Conservation (phyloP, 177 flowering plant species). For the Vitis hybrid region DNA sequence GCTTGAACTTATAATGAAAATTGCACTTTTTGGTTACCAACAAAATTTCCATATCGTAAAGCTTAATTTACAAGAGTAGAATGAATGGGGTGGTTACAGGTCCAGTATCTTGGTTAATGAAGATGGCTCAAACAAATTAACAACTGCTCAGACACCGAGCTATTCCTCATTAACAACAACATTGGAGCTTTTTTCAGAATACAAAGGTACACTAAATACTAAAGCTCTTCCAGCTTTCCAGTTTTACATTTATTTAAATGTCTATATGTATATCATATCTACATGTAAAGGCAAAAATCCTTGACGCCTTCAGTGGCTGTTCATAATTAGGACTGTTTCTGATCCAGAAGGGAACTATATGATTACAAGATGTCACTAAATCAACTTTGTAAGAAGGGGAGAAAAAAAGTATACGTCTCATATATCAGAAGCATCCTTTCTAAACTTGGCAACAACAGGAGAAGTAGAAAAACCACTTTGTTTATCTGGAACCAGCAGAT, state of each 20-base stretch:
- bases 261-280: background rate
- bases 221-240: background rate
- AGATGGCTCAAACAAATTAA: no score
- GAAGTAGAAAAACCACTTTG: slow-evolving; percentile 31
- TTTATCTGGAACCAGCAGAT: slow-evolving; percentile 28
- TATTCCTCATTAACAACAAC: background rate
- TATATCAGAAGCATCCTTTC: slow-evolving; percentile 28
- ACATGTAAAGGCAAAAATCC: slow-evolving; percentile 4
- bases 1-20: no score
- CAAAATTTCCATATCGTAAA: no score
- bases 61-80: no score
- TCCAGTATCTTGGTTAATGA: no score
- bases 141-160: no score
- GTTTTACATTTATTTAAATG: background rate
- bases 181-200: background rate
- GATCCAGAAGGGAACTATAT: background rate
- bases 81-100: no score
- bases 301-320: background rate
- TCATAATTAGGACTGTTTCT: background rate
- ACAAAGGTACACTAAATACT: background rate
- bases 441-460: slow-evolving; percentile 35
- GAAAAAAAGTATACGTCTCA: slow-evolving; percentile 7
- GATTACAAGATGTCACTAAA: background rate
- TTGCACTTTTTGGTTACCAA: no score
- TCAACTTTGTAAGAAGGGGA: background rate